Evolutionary conservation across 345 rosid genomes (phyloP).

Genomic region (Combretum micranthum): DNA sequence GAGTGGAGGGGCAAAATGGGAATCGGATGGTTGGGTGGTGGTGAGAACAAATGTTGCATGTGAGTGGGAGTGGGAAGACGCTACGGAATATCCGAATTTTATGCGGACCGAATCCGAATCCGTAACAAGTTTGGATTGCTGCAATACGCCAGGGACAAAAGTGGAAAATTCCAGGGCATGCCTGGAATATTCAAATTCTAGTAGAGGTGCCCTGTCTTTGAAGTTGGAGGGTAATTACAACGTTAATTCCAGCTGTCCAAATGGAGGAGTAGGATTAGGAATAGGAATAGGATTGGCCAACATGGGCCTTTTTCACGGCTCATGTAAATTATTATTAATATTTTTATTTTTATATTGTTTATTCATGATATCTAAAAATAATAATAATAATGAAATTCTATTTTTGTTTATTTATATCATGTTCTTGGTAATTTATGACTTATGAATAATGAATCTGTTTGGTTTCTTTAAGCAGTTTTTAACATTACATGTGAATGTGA

Average conservation of each 20-base stretch:
- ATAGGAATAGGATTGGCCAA: too few relatives aligned
- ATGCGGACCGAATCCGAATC: conserved; percentile 8
- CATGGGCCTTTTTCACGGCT: conserved; percentile 8
- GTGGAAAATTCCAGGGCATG: not conserved
- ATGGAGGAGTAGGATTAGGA: too few relatives aligned
- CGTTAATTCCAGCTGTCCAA: conserved; percentile 6
- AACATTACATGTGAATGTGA: too few relatives aligned
- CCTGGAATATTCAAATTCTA: conserved; percentile 12
- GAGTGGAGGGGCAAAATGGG: conserved; percentile 39
- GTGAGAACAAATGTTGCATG: conserved; percentile 18
- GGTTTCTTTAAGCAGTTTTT: too few relatives aligned
- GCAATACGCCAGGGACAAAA: conserved; percentile 12
- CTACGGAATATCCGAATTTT: conserved; percentile 16
- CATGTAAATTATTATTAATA: conserved; percentile 12
- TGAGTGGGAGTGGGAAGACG: conserved; percentile 7
- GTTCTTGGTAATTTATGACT: too few relatives aligned
- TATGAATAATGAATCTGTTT: too few relatives aligned
- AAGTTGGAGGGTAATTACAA: conserved; percentile 7
- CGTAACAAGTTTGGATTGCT: conserved; percentile 14
- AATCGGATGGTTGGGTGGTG: conserved; percentile 48
- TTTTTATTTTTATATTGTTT: conserved; percentile 6
- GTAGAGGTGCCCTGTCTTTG: not conserved
- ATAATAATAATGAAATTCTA: not conserved
- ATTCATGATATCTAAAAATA: conserved; percentile 12
- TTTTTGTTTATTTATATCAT: not conserved